Conservation (phyloP, 208 protist genomes). For the Acanthamoeba triangularis region DNA sequence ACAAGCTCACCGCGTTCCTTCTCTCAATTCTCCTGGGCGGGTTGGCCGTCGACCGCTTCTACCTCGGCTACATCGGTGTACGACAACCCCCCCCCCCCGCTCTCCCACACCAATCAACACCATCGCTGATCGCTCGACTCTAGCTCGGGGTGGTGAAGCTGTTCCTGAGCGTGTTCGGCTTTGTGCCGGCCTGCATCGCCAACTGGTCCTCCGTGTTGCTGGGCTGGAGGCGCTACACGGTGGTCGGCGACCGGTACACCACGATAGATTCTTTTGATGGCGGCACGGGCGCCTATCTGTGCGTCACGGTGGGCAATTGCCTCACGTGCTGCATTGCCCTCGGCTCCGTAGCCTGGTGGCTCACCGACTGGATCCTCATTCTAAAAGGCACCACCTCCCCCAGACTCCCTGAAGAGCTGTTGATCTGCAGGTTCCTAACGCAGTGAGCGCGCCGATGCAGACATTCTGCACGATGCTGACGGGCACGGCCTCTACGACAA, state of each 20-base stretch:
- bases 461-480: background rate
- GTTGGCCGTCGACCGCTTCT: background rate
- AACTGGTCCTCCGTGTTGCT: background rate
- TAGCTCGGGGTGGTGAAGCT: background rate
- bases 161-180: background rate
- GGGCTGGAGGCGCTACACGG: background rate
- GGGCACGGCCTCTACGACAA: background rate
- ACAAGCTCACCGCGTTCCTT: constrained; percentile 31
- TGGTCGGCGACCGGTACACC: background rate
- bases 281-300: background rate
- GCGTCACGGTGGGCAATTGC: background rate
- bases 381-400: background rate
- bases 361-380: constrained; percentile 24
- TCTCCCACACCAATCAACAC: background rate
- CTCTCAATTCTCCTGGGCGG: background rate
- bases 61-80: constrained; percentile 51
- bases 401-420: background rate
- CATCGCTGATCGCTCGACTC: background rate
- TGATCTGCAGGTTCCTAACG: background rate
- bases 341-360: background rate
- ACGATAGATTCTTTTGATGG: background rate
- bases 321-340: background rate
- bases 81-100: background rate
- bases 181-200: background rate
- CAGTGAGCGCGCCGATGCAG: background rate